Percentiles rank a stretch among this genome's conserved stretches.
phyloP scores from a whole-genome alignment of 768 basidiomycete genomes.

The Tulasnella sp. region DNA sequence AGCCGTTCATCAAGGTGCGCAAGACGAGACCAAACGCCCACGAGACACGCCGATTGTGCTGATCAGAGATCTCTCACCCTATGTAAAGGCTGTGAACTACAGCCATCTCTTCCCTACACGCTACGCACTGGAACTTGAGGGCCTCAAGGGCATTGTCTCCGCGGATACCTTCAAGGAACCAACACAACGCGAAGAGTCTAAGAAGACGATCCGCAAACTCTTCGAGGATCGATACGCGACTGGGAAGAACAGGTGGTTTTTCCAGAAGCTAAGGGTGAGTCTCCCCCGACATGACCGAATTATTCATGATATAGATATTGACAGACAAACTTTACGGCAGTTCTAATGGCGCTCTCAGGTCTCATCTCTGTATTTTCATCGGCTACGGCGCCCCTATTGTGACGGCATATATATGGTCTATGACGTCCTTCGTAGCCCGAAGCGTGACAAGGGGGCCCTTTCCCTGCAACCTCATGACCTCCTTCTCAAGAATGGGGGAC shows the following conservation, averaged over 20 bases:
- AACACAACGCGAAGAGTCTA: slow-evolving; percentile 84
- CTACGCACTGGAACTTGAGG: slow-evolving; percentile 94
- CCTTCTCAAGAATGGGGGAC: too few species aligned
- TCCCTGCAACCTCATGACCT: too few species aligned
- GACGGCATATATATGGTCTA: background rate
- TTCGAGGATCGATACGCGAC: slow-evolving; percentile 88
- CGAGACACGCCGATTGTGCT: background rate
- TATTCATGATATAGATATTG: background rate
- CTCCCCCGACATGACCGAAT: background rate
- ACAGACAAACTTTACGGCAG: background rate
- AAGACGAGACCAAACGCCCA: background rate
- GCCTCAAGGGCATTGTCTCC: slow-evolving; percentile 75
- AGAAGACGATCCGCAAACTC: slow-evolving; percentile 93
- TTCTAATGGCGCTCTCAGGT: slow-evolving; percentile 1
- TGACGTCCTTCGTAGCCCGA: too few species aligned
- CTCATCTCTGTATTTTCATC: background rate
- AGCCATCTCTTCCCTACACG: slow-evolving; percentile 99
- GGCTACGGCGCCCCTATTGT: background rate
- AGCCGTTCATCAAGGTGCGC: slow-evolving; percentile 98
- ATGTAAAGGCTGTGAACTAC: slow-evolving; percentile 79
- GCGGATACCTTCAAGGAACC: slow-evolving; percentile 96
- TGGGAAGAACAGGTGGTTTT: slow-evolving; percentile 99
- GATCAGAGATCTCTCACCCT: background rate
- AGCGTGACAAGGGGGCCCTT: too few species aligned
- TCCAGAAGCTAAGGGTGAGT: slow-evolving; percentile 68